Evolutionary conservation across 257 asterid genomes (phyloP), one percentile per base, ranked within the genome.

Genomic region (Ajuga chamaepitys): DNA sequence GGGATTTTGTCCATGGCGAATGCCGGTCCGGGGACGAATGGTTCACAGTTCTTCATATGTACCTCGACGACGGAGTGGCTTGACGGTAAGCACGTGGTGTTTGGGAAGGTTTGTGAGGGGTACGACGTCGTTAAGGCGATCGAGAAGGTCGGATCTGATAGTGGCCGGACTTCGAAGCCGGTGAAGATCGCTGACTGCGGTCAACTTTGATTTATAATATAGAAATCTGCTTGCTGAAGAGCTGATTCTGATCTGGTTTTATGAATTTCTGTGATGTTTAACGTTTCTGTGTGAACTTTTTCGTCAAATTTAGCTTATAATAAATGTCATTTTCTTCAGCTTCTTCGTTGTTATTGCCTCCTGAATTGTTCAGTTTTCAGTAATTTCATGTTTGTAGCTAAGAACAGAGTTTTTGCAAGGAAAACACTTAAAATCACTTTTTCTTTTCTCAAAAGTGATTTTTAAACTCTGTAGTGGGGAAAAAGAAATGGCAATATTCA

Each of bases 1-100:
- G 96, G 95, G 12, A 38, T 88, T 9, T 51, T 88, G 34, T 88
- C 95, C n/a, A 88, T 88, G 96, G 96, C 95, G 0, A 83, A 86
- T 42, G 71, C 94, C 0, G 89, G 96, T 0, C 87, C 87, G 4
- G 74, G 76, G 44, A 83, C 91, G 1, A 83, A 85, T 22, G 95
- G 95, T 0, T 88, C 91, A 1, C 95, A 88, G 79, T 88, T 88
- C 57, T 82, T 83, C 72, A 72, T 88, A 57, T 82, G 88, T 56
- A 88, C 91, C 3, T 74, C 73, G 2, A 78, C 76, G 76, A 78
- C 87, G 0, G 79, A 71, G 34, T 80, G 88, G 93, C 94, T 88
- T 2, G 95, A 88, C 7, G 95, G 96, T 0, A 84, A 82, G 55
- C 96, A 88, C 62, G 85, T 80, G 20, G 96, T 88, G 47, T 88